phyloP scores from a whole-genome alignment of 148 eudicot species.

The Camellia japonica region DNA sequence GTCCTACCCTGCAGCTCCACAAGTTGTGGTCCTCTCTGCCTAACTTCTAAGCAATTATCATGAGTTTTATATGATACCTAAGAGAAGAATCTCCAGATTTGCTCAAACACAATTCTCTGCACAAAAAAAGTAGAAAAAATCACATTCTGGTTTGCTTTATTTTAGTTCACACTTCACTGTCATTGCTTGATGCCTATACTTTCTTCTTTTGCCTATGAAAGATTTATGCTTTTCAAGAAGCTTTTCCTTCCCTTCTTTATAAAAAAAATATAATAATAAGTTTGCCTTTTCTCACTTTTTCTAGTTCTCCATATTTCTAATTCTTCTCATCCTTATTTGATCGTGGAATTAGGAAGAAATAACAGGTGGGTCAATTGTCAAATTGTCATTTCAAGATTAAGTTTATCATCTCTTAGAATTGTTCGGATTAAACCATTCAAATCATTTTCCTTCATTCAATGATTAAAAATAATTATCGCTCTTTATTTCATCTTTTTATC shows the following conservation, averaged over 20 bases:
- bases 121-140: neutral
- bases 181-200: conserved; percentile 4
- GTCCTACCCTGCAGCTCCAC: neutral
- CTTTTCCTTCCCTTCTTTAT: conserved; percentile 7
- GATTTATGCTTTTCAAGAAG: neutral
- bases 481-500: no score
- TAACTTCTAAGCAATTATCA: neutral
- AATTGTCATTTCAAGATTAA: no score
- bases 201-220: neutral
- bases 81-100: conserved; percentile 14
- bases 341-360: no score
- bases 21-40: conserved; percentile 18
- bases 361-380: no score
- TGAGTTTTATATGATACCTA: conserved; percentile 12
- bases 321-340: neutral
- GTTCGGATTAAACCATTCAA: no score
- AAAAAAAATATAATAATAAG: neutral
- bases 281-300: neutral
- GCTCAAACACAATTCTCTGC: conserved; percentile 1
- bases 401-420: no score
- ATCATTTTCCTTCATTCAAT: no score
- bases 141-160: neutral
- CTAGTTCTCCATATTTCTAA: neutral
- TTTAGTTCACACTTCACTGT: neutral
- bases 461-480: no score